Percentiles rank a stretch among this genome's conserved stretches.
phyloP scores from a whole-genome alignment of 768 basidiomycete species.

The Punctularia strigosozonata region DNA sequence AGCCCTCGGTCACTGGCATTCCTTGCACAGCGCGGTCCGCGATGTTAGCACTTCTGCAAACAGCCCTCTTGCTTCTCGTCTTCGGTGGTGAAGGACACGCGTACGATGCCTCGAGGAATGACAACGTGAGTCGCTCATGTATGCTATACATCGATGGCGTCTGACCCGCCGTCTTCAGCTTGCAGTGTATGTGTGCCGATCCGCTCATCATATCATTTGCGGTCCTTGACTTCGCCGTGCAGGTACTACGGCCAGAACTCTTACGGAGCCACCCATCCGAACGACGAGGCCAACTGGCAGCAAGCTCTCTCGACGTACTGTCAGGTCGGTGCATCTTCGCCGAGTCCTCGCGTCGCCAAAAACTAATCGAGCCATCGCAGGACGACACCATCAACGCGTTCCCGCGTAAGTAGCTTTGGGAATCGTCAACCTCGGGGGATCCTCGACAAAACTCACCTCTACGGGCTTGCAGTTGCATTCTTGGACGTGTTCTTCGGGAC shows the following conservation, averaged over 20 bases:
- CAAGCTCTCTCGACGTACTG: constrained; percentile 39
- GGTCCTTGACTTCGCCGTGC: background rate
- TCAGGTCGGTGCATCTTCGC: constrained; percentile 20
- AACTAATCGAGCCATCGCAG: constrained; percentile 13
- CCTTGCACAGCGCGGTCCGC: too few species aligned
- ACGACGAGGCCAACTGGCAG: constrained; percentile 34
- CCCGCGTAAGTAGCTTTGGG: too few species aligned
- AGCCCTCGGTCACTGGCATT: too few species aligned
- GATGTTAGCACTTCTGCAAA: too few species aligned
- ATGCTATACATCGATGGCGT: too few species aligned
- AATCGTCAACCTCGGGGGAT: too few species aligned
- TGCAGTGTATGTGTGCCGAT: background rate
- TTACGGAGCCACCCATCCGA: constrained; percentile 36
- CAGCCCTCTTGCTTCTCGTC: too few species aligned
- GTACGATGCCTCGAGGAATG: too few species aligned
- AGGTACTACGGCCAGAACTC: constrained; percentile 52
- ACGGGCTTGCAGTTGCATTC: constrained; percentile 52
- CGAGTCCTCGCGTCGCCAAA: background rate
- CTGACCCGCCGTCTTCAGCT: too few species aligned
- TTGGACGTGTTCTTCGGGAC: constrained; percentile 46
- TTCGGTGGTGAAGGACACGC: too few species aligned
- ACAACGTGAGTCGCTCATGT: too few species aligned
- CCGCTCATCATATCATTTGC: background rate
- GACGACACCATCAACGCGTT: constrained; percentile 47
- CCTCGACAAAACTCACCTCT: too few species aligned